A percentile compares a stretch with the other conserved stretches of the same genome.
Conservation (phyloP, 2,329 filamentous ascomycete genomes). For the Didymella pinodella region DNA sequence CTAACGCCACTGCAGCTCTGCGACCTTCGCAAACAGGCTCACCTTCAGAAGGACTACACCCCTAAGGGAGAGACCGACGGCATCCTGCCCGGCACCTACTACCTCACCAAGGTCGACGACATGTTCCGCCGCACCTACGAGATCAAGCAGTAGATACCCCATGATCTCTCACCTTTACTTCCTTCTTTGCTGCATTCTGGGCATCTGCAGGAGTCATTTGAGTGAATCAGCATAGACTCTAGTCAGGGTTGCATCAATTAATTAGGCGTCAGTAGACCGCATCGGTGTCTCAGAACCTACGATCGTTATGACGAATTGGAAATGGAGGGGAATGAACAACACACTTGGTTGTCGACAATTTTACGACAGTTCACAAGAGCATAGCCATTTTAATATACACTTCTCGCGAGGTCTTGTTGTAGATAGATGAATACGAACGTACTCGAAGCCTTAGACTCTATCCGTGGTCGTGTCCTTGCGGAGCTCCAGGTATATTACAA, state of each 20-base stretch:
- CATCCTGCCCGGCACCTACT: constrained; percentile 59
- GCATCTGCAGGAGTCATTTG: constrained; percentile 49
- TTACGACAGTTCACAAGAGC: constrained; percentile 19
- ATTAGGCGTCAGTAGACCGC: constrained; percentile 26
- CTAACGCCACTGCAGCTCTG: constrained; percentile 56
- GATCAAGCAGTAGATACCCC: constrained; percentile 55
- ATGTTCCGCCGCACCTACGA: constrained; percentile 61
- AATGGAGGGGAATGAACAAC: constrained; percentile 9
- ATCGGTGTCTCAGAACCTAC: background rate
- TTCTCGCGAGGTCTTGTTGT: constrained; percentile 18
- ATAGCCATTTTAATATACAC: constrained; percentile 23
- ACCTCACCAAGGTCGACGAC: constrained; percentile 59
- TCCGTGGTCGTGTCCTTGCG: background rate
- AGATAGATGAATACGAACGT: constrained; percentile 18
- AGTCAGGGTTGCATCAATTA: constrained; percentile 31
- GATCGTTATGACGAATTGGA: constrained; percentile 21
- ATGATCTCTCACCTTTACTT: constrained; percentile 32
- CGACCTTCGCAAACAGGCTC: constrained; percentile 60
- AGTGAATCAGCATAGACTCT: constrained; percentile 41
- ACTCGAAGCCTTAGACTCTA: constrained; percentile 1
- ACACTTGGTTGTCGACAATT: constrained; percentile 13
- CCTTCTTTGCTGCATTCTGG: constrained; percentile 41
- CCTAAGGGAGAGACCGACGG: constrained; percentile 55
- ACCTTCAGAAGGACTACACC: constrained; percentile 60
- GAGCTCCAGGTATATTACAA: background rate